Evolutionary conservation across 495 filamentous ascomycete species (phyloP).

Genomic region (Pseudomonodictys pantanalensis): DNA sequence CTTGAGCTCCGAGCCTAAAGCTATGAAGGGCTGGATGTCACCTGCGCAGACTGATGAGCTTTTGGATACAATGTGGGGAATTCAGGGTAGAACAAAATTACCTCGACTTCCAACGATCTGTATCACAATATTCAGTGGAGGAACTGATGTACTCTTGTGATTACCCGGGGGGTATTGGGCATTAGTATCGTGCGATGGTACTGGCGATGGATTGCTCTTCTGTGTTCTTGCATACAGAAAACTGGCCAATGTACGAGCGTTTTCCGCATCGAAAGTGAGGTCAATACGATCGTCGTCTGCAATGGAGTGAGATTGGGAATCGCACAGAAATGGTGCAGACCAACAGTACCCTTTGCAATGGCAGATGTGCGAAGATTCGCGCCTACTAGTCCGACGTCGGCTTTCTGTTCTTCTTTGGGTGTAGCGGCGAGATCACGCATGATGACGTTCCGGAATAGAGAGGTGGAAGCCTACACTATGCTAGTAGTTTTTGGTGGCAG

Average conservation of each 20-base stretch:
- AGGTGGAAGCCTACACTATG: not conserved
- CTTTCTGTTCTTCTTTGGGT: not conserved
- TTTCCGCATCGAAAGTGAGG: not conserved
- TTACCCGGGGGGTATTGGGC: not conserved
- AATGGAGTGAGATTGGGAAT: not conserved
- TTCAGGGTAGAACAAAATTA: no score
- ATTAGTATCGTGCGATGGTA: not conserved
- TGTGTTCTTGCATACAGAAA: not conserved
- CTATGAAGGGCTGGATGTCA: slow-evolving; percentile 76
- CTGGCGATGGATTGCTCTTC: not conserved
- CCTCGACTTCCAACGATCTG: slow-evolving; percentile 76
- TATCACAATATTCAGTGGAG: slow-evolving; percentile 75
- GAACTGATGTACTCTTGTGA: not conserved
- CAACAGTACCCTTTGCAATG: not conserved
- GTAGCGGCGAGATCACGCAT: not conserved
- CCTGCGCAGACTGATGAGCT: no score
- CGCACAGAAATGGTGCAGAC: not conserved
- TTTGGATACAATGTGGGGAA: no score
- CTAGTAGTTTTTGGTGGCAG: not conserved
- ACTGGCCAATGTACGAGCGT: not conserved
- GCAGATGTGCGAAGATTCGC: not conserved
- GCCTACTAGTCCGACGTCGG: not conserved
- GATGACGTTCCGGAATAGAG: not conserved
- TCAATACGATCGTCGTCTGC: not conserved
- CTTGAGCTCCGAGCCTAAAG: slow-evolving; percentile 62